These are phyloP conservation scores for Elaeis guineensis DNA, from an alignment of 176 grass and related monocot genomes.

Conservation along the genomic window DNA sequence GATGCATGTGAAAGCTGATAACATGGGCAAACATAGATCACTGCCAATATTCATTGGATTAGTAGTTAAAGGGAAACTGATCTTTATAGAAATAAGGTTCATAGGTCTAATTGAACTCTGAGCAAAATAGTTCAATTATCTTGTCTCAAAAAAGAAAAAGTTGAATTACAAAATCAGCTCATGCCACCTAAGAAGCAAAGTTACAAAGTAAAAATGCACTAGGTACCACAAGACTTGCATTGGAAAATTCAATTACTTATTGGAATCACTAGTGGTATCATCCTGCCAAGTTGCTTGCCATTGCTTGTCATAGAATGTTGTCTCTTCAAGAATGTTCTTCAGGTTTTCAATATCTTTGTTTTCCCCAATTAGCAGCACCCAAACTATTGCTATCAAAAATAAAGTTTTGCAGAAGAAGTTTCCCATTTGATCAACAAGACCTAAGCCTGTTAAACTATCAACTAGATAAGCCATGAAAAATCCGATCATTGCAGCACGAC, in stretches of 20 bases:
- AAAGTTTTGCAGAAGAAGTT: constrained; percentile 97
- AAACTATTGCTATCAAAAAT: constrained; percentile 59
- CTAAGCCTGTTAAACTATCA: constrained; percentile 75
- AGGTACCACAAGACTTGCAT: no score
- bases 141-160: no score
- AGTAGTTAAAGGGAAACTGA: no score
- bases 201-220: no score
- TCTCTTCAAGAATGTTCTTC: constrained; percentile 76
- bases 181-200: no score
- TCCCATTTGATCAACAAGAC: constrained; percentile 76
- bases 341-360: constrained; percentile 72
- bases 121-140: no score
- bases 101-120: no score
- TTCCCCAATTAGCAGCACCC: constrained; percentile 69
- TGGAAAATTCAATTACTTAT: not conserved
- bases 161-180: no score
- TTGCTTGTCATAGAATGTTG: constrained; percentile 90
- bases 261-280: constrained; percentile 16
- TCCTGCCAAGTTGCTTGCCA: constrained; percentile 97
- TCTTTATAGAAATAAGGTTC: no score
- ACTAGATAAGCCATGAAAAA: constrained; percentile 99
- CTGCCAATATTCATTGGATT: no score
- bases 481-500: constrained; percentile 87
- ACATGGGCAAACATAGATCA: no score
- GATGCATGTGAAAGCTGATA: no score